Percentiles rank a stretch among this genome's conserved stretches.
Evolutionary conservation across 371 early-diverging fungal genomes (phyloP).

Genomic region (Mucor racemosus): DNA sequence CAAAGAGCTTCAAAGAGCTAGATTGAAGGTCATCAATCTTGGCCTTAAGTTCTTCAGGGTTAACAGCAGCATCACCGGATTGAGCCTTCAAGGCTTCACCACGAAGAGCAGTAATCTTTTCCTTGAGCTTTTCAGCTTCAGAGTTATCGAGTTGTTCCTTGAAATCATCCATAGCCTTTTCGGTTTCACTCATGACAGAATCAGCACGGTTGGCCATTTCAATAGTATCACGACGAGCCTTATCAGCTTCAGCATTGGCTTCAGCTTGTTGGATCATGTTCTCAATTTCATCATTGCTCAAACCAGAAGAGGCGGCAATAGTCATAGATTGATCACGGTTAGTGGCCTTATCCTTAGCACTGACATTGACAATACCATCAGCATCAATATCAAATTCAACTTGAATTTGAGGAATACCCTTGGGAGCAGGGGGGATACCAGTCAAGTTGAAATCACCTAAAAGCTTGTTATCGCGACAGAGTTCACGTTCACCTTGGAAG

Average conservation of each 20-base stretch:
- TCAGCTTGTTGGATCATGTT: constrained; percentile 96
- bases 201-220: constrained; percentile 96
- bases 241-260: constrained; percentile 89
- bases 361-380: constrained; percentile 98
- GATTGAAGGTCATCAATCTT: constrained; percentile 86
- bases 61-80: constrained; percentile 60
- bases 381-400: constrained; percentile 99
- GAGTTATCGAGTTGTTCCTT: constrained; percentile 89
- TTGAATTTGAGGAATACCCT: constrained; percentile 93
- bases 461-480: constrained; percentile 96
- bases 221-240: constrained; percentile 89
- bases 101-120: constrained; percentile 79
- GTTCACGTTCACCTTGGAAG: constrained; percentile 99
- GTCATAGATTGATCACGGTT: constrained; percentile 87
- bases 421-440: constrained; percentile 87
- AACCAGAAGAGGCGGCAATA: constrained; percentile 96
- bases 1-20: constrained; percentile 91
- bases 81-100: constrained; percentile 72
- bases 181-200: constrained; percentile 87
- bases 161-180: constrained; percentile 93
- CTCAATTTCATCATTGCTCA: constrained; percentile 95
- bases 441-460: constrained; percentile 97
- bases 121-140: constrained; percentile 82
- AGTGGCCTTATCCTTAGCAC: constrained; percentile 97
- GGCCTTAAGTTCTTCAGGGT: constrained; percentile 76